Evolutionary conservation across 306 rosid species (phyloP).

Genomic region (Albizia julibrissin): DNA sequence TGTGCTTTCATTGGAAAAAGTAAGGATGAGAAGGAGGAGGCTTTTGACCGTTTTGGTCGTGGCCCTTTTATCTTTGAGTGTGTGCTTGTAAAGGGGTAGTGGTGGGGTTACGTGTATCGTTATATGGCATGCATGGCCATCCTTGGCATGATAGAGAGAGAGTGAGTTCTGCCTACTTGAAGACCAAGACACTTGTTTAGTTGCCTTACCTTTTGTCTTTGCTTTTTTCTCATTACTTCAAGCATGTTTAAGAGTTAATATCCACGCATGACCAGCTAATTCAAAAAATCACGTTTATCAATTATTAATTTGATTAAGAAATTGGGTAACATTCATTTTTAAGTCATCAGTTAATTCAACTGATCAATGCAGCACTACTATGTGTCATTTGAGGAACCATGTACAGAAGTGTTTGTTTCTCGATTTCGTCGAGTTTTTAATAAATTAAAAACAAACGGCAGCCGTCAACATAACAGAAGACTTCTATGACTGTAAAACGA

Average conservation of each 20-base stretch:
- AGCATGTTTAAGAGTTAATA: background rate
- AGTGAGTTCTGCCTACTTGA: conserved; percentile 37
- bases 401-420: background rate
- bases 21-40: conserved; percentile 37
- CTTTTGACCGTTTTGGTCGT: conserved; percentile 55
- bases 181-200: conserved; percentile 8
- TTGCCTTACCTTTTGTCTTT: conserved; percentile 6
- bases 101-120: background rate
- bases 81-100: conserved; percentile 42
- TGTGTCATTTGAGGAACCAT: background rate
- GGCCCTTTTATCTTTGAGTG: conserved; percentile 72
- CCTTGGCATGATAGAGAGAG: conserved; percentile 34
- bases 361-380: background rate
- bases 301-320: background rate
- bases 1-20: background rate
- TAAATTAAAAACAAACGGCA: background rate
- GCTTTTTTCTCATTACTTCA: background rate
- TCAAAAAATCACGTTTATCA: background rate
- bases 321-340: background rate
- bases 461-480: background rate
- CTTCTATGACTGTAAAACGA: conserved; percentile 44
- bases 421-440: background rate
- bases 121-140: conserved; percentile 35
- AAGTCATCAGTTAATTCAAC: background rate
- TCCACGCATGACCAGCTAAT: background rate